A percentile compares a stretch with the other conserved stretches of the same genome.
Evolutionary conservation across 2,329 filamentous ascomycete species (phyloP).

Genomic region (Fusarium anguioides): DNA sequence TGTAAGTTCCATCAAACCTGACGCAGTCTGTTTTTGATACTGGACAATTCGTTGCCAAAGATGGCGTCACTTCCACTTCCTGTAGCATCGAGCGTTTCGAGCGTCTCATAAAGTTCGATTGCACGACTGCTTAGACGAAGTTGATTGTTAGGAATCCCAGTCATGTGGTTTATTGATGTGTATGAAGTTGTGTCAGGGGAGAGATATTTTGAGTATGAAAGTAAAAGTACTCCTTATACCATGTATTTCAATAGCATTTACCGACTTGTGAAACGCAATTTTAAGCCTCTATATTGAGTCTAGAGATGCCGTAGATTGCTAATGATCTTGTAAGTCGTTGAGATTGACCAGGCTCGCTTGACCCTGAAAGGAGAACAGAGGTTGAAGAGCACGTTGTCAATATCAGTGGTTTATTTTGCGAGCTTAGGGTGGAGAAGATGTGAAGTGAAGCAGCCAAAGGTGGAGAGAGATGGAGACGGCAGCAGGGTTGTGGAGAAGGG

Average conservation of each 20-base stretch:
- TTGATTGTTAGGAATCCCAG: slow-evolving; percentile 1
- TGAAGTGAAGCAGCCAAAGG: slow-evolving; percentile 27
- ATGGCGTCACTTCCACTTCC: slow-evolving; percentile 44
- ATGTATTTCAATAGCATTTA: not conserved
- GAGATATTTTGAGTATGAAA: not conserved
- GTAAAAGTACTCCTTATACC: slow-evolving; percentile 20
- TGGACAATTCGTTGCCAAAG: slow-evolving; percentile 36
- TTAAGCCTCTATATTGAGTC: slow-evolving; percentile 7
- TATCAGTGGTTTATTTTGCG: slow-evolving; percentile 32
- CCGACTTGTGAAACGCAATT: slow-evolving; percentile 1
- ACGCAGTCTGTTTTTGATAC: slow-evolving; percentile 22
- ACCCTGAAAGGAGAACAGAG: slow-evolving; percentile 21
- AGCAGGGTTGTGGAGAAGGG: slow-evolving; percentile 19
- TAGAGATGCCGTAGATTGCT: not conserved
- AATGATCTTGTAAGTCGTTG: slow-evolving; percentile 5
- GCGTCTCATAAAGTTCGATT: slow-evolving; percentile 34
- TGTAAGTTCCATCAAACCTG: slow-evolving; percentile 19
- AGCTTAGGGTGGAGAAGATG: slow-evolving; percentile 31
- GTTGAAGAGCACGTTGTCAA: slow-evolving; percentile 29
- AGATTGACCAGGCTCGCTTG: slow-evolving; percentile 16
- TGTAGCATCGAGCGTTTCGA: slow-evolving; percentile 33
- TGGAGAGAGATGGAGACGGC: slow-evolving; percentile 26
- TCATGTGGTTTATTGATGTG: slow-evolving; percentile 26
- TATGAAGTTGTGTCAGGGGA: slow-evolving; percentile 9
- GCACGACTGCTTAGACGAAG: slow-evolving; percentile 21